Evolutionary conservation across 129 eudicot genomes (phyloP).

Genomic region (Helichrysum umbraculigerum): DNA sequence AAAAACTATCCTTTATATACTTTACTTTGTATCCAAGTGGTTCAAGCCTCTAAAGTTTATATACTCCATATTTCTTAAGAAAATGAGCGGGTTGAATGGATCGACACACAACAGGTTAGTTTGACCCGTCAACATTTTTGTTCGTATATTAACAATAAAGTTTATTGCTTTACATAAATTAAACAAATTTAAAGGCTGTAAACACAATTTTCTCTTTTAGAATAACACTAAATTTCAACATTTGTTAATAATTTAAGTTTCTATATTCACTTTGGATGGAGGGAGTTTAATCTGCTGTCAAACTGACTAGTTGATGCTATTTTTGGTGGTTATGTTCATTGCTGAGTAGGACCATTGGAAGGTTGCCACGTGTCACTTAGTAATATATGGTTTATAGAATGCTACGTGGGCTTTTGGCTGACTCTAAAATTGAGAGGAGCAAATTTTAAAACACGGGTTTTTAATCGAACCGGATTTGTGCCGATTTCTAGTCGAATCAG

Average conservation of each 20-base stretch:
- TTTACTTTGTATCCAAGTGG: slow-evolving; percentile 2
- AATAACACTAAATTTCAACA: no score
- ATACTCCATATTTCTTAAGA: neutral
- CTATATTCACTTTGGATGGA: slow-evolving; percentile 30
- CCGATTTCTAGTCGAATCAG: no score
- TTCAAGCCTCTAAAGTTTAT: neutral
- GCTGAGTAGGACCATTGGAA: slow-evolving; percentile 28
- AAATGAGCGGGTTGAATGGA: neutral
- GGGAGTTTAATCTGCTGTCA: slow-evolving; percentile 12
- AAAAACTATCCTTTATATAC: slow-evolving; percentile 28
- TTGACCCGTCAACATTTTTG: neutral
- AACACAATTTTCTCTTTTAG: neutral
- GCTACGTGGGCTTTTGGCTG: slow-evolving; percentile 50
- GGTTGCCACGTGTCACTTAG: slow-evolving; percentile 30
- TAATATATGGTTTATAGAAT: slow-evolving; percentile 30
- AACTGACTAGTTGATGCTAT: neutral
- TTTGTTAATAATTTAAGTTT: no score
- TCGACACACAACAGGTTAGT: neutral
- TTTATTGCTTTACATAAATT: neutral
- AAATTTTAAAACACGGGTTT: no score
- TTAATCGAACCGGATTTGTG: no score
- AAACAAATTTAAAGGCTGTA: neutral
- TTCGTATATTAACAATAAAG: neutral
- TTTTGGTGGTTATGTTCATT: slow-evolving; percentile 8
- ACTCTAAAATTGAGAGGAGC: slow-evolving; percentile 33